phyloP scores from a whole-genome alignment of 345 rosid genomes.

The Microcos paniculata region DNA sequence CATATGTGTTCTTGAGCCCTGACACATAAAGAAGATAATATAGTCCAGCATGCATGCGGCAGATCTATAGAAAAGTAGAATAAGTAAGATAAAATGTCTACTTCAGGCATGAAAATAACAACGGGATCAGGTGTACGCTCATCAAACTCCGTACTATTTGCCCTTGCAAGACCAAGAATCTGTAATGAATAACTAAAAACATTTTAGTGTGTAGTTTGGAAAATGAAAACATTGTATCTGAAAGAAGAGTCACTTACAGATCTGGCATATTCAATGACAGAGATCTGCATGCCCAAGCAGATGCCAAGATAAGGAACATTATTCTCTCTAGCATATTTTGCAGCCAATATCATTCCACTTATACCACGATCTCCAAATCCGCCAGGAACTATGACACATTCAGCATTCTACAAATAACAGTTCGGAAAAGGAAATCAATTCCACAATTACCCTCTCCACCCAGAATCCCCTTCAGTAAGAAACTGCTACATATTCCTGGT shows the following conservation, averaged over 20 bases:
- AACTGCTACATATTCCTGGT: not conserved
- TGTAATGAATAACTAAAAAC: constrained; percentile 30
- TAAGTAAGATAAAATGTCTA: constrained; percentile 22
- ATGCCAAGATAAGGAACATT: constrained; percentile 90
- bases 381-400: constrained; percentile 92
- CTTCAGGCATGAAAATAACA: constrained; percentile 97
- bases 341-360: constrained; percentile 91
- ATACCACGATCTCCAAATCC: constrained; percentile 99
- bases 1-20: constrained; percentile 99
- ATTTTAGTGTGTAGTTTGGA: constrained; percentile 1
- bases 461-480: not conserved
- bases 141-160: constrained; percentile 90
- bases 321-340: constrained; percentile 89
- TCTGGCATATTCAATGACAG: constrained; percentile 93
- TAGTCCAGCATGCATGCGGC: constrained; percentile 3
- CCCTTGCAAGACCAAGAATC: constrained; percentile 78
- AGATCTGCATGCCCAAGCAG: constrained; percentile 98
- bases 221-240: constrained; percentile 3
- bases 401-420: constrained; percentile 61
- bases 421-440: not conserved
- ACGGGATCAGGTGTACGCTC: constrained; percentile 72
- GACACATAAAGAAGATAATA: constrained; percentile 16
- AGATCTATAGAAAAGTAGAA: not conserved
- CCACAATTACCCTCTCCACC: not conserved
- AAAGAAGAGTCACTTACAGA: constrained; percentile 52